Evolutionary conservation across 805 yeast species (phyloP).

Genomic region (Candida endomychidarum): DNA sequence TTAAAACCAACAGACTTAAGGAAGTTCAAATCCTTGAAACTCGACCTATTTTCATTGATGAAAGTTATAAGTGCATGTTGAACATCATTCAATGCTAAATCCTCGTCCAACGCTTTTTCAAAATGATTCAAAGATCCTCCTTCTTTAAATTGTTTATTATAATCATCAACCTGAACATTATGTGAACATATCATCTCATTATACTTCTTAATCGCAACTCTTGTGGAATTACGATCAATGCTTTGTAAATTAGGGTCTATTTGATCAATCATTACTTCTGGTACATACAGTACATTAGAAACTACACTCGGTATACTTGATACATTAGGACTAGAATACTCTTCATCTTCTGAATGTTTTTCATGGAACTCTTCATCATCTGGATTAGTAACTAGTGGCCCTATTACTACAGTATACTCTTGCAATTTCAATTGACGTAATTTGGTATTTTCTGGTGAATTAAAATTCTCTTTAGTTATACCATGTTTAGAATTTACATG

Average conservation of each 20-base stretch:
- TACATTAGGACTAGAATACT: not conserved
- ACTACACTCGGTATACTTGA: not conserved
- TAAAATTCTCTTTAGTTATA: constrained; percentile 16
- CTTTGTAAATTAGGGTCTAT: constrained; percentile 5
- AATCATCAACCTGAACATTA: constrained; percentile 16
- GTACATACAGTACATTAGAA: not conserved
- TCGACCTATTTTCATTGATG: constrained; percentile 12
- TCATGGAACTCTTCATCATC: constrained; percentile 13
- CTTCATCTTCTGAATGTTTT: constrained; percentile 1
- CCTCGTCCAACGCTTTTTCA: constrained; percentile 1
- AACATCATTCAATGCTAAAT: constrained; percentile 4
- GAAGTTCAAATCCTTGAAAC: constrained; percentile 13
- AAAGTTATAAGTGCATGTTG: constrained; percentile 13
- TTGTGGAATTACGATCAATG: not conserved
- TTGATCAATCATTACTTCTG: constrained; percentile 2
- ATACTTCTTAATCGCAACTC: constrained; percentile 8
- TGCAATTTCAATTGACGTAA: constrained; percentile 14
- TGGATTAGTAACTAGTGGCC: constrained; percentile 16
- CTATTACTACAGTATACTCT: constrained; percentile 10
- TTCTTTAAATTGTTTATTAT: constrained; percentile 11
- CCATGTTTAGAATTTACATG: constrained; percentile 20
- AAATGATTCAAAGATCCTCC: not conserved
- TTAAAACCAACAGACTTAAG: constrained; percentile 13
- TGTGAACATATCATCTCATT: constrained; percentile 14
- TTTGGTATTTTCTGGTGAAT: not conserved